phyloP scores from a whole-genome alignment of 345 rosid genomes.

The Eucalyptus tenuipes region DNA sequence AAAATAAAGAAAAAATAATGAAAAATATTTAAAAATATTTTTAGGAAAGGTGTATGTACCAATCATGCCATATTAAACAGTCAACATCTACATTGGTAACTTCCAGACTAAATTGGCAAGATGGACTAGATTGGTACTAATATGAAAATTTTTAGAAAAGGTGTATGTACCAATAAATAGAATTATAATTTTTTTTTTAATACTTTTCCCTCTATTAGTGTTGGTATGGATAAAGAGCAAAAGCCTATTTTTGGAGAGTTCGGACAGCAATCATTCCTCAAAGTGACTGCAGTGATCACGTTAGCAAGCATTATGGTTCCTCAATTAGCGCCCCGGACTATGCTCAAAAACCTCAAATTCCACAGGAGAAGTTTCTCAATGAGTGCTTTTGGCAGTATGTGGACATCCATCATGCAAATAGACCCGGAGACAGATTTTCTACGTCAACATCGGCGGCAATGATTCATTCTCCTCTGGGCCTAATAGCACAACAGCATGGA shows the following conservation, averaged over 20 bases:
- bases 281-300: not conserved
- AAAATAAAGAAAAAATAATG: too few species aligned
- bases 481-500: not conserved
- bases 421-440: not conserved
- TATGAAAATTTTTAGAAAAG: too few species aligned
- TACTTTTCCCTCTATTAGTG: not conserved
- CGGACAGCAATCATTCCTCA: not conserved
- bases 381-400: not conserved
- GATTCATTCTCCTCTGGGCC: not conserved
- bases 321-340: not conserved
- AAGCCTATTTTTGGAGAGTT: not conserved
- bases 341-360: not conserved
- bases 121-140: not conserved
- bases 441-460: not conserved
- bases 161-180: too few species aligned
- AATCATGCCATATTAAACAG: too few species aligned
- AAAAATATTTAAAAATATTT: too few species aligned
- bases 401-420: not conserved
- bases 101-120: not conserved
- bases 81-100: fast-evolving
- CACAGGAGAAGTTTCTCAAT: not conserved
- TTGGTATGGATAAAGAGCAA: not conserved
- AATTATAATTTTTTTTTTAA: too few species aligned
- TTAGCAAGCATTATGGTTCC: not conserved
- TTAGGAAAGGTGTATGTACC: too few species aligned